A percentile compares a stretch with the other conserved stretches of the same genome.
These are phyloP conservation scores for Phlebopus sp. DNA, from an alignment of 1,284 basidiomycete species.

Conservation along the genomic window DNA sequence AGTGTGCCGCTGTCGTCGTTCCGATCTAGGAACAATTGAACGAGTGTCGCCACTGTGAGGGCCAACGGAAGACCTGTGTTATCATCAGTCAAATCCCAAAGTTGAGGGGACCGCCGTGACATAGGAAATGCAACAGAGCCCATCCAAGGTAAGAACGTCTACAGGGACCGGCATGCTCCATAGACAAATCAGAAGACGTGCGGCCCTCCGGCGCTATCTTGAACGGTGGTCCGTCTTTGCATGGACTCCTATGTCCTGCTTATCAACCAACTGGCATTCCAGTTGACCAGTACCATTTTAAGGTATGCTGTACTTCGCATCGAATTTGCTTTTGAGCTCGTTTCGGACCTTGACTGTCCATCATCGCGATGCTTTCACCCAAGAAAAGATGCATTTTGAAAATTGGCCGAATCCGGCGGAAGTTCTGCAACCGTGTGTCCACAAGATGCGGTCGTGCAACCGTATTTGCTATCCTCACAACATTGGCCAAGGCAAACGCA, in stretches of 20 bases:
- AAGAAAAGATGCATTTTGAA: no score
- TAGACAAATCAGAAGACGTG: not conserved
- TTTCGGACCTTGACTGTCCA: no score
- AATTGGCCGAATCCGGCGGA: not conserved
- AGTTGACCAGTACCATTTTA: no score
- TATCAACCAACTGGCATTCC: not conserved
- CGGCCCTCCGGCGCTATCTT: conserved; percentile 13
- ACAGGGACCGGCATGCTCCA: not conserved
- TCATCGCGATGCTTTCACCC: no score
- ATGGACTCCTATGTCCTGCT: not conserved
- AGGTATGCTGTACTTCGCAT: no score
- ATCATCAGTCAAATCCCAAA: conserved; percentile 24
- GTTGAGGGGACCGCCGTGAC: conserved; percentile 1
- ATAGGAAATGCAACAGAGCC: not conserved
- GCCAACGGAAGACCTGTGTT: not conserved
- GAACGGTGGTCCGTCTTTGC: not conserved
- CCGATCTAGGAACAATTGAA: conserved; percentile 11
- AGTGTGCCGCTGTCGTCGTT: not conserved
- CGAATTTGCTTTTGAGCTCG: no score
- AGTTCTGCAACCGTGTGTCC: not conserved
- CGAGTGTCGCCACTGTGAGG: conserved; percentile 4
- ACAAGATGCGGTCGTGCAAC: not conserved
- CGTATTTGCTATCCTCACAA: not conserved
- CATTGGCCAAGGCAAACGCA: not conserved
- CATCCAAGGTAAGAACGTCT: conserved; percentile 3